Percentiles rank a stretch among this genome's conserved stretches.
Evolutionary conservation across 208 protist species (phyloP).

Genomic region (Crithidia bombi): DNA sequence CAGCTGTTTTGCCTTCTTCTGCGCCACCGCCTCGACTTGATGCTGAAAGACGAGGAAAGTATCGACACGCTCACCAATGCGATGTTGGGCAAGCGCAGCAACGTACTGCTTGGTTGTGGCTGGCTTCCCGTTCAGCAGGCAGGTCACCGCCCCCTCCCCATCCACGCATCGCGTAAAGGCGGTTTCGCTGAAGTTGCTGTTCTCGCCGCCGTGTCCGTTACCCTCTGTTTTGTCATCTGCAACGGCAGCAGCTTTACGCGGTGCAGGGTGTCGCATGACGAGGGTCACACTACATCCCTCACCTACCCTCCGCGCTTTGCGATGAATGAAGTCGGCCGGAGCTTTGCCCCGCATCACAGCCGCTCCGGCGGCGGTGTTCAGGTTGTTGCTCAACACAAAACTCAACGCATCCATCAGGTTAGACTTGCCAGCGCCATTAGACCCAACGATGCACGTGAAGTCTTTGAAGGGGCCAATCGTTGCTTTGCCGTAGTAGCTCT

Average conservation of each 20-base stretch:
- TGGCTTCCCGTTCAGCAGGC: slow-evolving; percentile 78
- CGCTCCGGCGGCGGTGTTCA: slow-evolving; percentile 29
- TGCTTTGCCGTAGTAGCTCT: slow-evolving; percentile 96
- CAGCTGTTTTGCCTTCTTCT: slow-evolving; percentile 95
- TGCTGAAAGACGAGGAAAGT: slow-evolving; percentile 98
- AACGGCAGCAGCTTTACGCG: not conserved
- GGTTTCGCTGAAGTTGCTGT: slow-evolving; percentile 45
- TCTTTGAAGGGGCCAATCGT: slow-evolving; percentile 97
- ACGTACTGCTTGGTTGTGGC: slow-evolving; percentile 89
- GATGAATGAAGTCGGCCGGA: slow-evolving; percentile 94
- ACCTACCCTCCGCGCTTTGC: slow-evolving; percentile 49
- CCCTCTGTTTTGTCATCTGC: slow-evolving; percentile 11
- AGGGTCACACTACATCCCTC: slow-evolving; percentile 76
- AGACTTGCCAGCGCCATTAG: slow-evolving; percentile 98
- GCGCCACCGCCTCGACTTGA: slow-evolving; percentile 96
- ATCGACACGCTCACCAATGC: slow-evolving; percentile 89
- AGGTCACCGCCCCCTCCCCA: slow-evolving; percentile 51
- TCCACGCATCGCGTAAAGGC: slow-evolving; percentile 83
- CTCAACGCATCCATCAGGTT: slow-evolving; percentile 99
- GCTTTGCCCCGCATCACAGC: slow-evolving; percentile 77
- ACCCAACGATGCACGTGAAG: slow-evolving; percentile 99
- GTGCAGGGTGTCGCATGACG: slow-evolving; percentile 59
- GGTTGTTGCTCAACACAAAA: slow-evolving; percentile 96
- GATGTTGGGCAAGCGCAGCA: slow-evolving; percentile 63
- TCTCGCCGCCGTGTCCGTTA: slow-evolving; percentile 9